Evolutionary conservation across 2,329 filamentous ascomycete genomes (phyloP), one percentile per base, ranked within the genome.

Genomic region (Ascosphaera apis): DNA sequence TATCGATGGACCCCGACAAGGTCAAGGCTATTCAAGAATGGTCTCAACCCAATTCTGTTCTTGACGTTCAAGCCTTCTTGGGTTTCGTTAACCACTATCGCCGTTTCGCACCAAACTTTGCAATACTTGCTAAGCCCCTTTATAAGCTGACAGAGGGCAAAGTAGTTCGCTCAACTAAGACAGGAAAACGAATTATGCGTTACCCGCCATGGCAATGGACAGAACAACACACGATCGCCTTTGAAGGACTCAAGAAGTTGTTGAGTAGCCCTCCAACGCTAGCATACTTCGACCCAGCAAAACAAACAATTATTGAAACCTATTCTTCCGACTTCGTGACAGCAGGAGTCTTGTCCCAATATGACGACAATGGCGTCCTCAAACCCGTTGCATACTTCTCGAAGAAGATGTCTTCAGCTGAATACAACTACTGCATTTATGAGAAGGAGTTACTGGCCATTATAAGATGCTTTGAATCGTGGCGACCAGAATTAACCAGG

Each of bases 1-100:
- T 47, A 8, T 3, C 28, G 31, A 43, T 46, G 17, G 39, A 45
- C 31, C 36, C 34, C 2, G 36, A 36, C 3, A 48, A 47, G 33
- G 35, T 47, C 8, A 31, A 40, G 17, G 39, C 36, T 9, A 41
- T 46, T 18, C 4, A 21, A 11, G 33, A 43, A 21, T 47, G 37
- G 41, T 15, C 31, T 9, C 31, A 17, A 0, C 36, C 42, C 3
- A 33, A 6, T 4, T 37, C 12, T 0, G 28, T 44, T 3, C 41
- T 44, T 15, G 44, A 44, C n/a, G 33, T 47, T 9, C 39, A 43
- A 32, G 28, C 21, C 6, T 51, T 47, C 31, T 33, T 44, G 31
- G 41, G 42, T 12, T 47, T 51, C 19, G 35, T 37, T 4, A 49
- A 49, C 30, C 50, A 41, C 37, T 51, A 50, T 30, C 27, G 37